These are phyloP conservation scores for Pyricularia sp. DNA, from an alignment of 2,329 filamentous ascomycete species.

Conservation along the genomic window DNA sequence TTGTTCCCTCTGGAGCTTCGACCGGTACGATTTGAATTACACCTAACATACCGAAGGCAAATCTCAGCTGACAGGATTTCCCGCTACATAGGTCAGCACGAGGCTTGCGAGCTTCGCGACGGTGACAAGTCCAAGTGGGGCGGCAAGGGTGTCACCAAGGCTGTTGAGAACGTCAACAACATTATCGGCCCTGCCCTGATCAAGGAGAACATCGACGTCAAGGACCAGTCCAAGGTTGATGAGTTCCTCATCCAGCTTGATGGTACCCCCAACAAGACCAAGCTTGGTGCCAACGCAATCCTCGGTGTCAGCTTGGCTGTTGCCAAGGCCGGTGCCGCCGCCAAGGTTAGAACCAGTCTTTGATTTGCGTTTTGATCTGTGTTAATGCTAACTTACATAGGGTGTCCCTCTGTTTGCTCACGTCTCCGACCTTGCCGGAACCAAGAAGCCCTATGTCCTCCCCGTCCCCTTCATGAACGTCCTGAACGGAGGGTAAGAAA, in stretches of 20 bases:
- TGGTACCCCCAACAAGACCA: constrained; percentile 77
- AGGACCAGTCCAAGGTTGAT: constrained; percentile 78
- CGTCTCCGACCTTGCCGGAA: constrained; percentile 78
- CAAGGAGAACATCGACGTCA: constrained; percentile 74
- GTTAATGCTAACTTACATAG: constrained; percentile 22
- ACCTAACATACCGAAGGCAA: neutral
- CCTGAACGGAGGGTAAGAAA: constrained; percentile 60
- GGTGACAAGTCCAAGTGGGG: constrained; percentile 80
- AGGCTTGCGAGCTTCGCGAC: constrained; percentile 85
- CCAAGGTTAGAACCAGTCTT: constrained; percentile 48
- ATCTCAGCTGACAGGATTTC: constrained; percentile 11
- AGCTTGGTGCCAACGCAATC: constrained; percentile 82
- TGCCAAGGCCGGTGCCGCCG: constrained; percentile 81
- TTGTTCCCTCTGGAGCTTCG: constrained; percentile 93
- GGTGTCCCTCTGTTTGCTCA: constrained; percentile 79
- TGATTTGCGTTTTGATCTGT: neutral
- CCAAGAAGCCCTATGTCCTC: constrained; percentile 86
- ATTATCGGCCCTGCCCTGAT: constrained; percentile 73
- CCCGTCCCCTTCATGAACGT: constrained; percentile 93
- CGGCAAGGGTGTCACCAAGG: constrained; percentile 82
- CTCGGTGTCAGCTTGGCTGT: constrained; percentile 76
- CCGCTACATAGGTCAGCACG: constrained; percentile 60
- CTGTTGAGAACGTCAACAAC: constrained; percentile 78
- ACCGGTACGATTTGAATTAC: constrained; percentile 56
- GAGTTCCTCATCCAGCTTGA: constrained; percentile 80